Conservation (phyloP, 176 grass and related monocot species). For the Musa itinerans region DNA sequence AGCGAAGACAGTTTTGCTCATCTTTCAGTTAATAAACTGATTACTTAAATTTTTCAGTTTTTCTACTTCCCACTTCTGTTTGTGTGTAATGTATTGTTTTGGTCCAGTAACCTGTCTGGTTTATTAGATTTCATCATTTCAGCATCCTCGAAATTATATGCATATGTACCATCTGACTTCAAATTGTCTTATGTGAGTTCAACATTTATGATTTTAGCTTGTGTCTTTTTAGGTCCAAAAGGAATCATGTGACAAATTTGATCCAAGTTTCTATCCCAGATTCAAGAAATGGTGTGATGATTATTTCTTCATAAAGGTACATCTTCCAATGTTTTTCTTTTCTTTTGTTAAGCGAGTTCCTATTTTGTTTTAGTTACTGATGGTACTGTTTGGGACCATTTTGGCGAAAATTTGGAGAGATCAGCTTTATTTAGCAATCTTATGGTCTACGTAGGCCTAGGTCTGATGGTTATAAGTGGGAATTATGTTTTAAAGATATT, state of each 20-base stretch:
- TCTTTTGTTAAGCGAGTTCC: background rate
- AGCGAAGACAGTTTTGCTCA: background rate
- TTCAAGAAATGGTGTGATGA: constrained; percentile 99
- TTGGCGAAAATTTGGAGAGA: background rate
- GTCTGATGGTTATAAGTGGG: background rate
- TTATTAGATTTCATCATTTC: background rate
- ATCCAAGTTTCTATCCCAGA: constrained; percentile 82
- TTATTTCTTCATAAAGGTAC: constrained; percentile 98
- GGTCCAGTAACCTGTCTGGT: background rate
- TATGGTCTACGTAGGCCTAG: background rate
- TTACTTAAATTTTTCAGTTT: no score
- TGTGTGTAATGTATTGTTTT: background rate
- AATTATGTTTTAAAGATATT: no score
- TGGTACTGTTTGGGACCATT: background rate
- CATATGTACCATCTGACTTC: background rate
- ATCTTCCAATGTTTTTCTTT: background rate
- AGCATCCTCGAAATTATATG: background rate
- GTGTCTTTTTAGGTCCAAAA: constrained; percentile 63
- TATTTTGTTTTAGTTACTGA: background rate
- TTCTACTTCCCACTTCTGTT: no score
- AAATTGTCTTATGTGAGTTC: background rate
- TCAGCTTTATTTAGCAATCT: no score
- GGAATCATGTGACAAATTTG: constrained; percentile 91
- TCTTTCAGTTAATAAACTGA: background rate
- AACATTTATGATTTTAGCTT: background rate